Evolutionary conservation across 495 filamentous ascomycete species (phyloP).

Genomic region (Clavariopsis aquatica): DNA sequence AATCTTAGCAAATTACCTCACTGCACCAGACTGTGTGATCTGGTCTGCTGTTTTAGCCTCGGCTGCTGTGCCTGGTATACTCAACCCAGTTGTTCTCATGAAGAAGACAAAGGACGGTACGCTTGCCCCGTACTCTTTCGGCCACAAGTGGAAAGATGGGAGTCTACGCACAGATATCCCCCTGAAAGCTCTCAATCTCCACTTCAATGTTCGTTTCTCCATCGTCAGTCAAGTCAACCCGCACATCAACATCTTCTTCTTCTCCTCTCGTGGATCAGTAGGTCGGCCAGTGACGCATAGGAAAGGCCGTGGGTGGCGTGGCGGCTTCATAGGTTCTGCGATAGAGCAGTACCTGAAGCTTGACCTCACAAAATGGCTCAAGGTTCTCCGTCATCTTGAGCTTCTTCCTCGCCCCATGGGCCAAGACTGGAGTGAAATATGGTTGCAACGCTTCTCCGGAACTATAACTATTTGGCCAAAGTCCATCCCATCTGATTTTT

Average conservation of each 20-base stretch:
- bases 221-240: slow-evolving; percentile 97
- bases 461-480: slow-evolving; percentile 96
- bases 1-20: slow-evolving; percentile 90
- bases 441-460: slow-evolving; percentile 91
- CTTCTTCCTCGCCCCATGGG: slow-evolving; percentile 86
- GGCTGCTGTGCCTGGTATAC: slow-evolving; percentile 91
- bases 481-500: slow-evolving; percentile 72
- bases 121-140: slow-evolving; percentile 84
- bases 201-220: slow-evolving; percentile 97
- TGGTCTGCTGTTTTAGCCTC: slow-evolving; percentile 97
- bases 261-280: slow-evolving; percentile 86
- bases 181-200: slow-evolving; percentile 85
- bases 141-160: slow-evolving; percentile 98
- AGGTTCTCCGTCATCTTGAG: slow-evolving; percentile 87
- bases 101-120: slow-evolving; percentile 78
- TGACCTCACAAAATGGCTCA: slow-evolving; percentile 94
- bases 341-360: slow-evolving; percentile 93
- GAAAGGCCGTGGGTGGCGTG: slow-evolving; percentile 90
- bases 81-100: slow-evolving; percentile 96
- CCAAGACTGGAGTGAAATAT: slow-evolving; percentile 94
- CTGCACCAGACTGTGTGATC: slow-evolving; percentile 92
- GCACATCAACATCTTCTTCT: slow-evolving; percentile 98
- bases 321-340: slow-evolving; percentile 89
- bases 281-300: slow-evolving; percentile 94
- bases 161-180: slow-evolving; percentile 92